Evolutionary conservation across 345 rosid genomes (phyloP).

Genomic region (Moricandia arvensis): DNA sequence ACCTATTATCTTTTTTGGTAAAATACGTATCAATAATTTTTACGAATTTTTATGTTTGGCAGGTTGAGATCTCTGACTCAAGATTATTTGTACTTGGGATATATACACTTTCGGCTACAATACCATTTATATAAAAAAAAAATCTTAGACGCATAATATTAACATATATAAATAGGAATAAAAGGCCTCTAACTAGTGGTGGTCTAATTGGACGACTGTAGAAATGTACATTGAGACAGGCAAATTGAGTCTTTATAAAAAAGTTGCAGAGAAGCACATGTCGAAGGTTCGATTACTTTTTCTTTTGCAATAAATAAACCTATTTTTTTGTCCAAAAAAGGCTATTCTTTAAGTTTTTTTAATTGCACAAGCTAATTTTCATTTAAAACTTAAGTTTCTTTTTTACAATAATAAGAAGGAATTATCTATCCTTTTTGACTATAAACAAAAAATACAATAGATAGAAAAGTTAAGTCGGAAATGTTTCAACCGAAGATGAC

Average conservation of each 20-base stretch:
- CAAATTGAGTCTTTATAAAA: constrained; percentile 9
- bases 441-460: too few species aligned
- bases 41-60: not conserved
- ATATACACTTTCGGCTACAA: constrained; percentile 18
- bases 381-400: too few species aligned
- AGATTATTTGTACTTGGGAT: not conserved
- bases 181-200: not conserved
- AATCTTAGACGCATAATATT: not conserved
- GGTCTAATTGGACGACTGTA: not conserved
- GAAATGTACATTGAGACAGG: not conserved
- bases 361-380: too few species aligned
- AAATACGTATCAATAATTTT: not conserved
- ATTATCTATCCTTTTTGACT: too few species aligned
- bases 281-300: constrained; percentile 28
- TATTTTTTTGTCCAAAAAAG: not conserved
- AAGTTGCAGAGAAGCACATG: constrained; percentile 27
- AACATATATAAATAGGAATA: not conserved
- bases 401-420: too few species aligned
- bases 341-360: too few species aligned
- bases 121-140: not conserved
- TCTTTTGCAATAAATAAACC: constrained; percentile 11
- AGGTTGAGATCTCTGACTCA: not conserved
- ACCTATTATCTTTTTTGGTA: constrained; percentile 6
- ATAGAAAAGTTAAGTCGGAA: too few species aligned
- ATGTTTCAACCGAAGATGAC: too few species aligned